These are phyloP conservation scores for Kalmanozyma brasiliensis DNA, from an alignment of 1,284 basidiomycete species.

Conservation along the genomic window DNA sequence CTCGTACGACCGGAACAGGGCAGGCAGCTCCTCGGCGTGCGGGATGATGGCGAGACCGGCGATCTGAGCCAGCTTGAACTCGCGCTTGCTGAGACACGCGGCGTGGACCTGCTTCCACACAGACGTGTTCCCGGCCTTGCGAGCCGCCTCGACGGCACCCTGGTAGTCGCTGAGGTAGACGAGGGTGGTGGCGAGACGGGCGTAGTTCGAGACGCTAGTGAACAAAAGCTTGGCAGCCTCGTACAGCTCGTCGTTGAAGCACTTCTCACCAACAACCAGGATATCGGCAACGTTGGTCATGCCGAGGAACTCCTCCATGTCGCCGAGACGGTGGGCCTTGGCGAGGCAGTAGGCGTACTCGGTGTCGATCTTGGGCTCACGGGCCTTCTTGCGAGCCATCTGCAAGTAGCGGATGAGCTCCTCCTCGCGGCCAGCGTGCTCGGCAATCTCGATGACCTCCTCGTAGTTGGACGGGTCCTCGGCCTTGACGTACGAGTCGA, in stretches of 20 bases:
- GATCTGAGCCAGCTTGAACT: slow-evolving; percentile 97
- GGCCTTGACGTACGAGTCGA: slow-evolving; percentile 99
- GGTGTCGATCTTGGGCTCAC: slow-evolving; percentile 98
- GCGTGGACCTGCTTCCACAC: slow-evolving; percentile 99
- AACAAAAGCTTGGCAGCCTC: slow-evolving; percentile 96
- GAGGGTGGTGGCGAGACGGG: slow-evolving; percentile 93
- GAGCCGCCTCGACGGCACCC: slow-evolving; percentile 94
- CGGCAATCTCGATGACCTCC: slow-evolving; percentile 96
- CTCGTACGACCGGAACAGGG: slow-evolving; percentile 87
- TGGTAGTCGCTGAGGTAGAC: slow-evolving; percentile 99
- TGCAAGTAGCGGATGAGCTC: slow-evolving; percentile 97
- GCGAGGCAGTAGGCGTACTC: slow-evolving; percentile 70
- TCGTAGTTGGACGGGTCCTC: slow-evolving; percentile 94
- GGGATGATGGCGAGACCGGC: slow-evolving; percentile 68
- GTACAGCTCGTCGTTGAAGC: slow-evolving; percentile 97
- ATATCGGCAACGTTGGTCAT: slow-evolving; percentile 99
- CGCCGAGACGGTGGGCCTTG: slow-evolving; percentile 65
- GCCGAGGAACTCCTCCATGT: slow-evolving; percentile 97
- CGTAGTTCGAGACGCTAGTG: slow-evolving; percentile 98
- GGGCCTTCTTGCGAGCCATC: slow-evolving; percentile 97
- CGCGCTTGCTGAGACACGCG: slow-evolving; percentile 95
- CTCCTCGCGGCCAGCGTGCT: slow-evolving; percentile 95
- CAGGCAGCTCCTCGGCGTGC: slow-evolving; percentile 84
- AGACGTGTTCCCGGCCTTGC: slow-evolving; percentile 98
- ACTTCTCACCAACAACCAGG: slow-evolving; percentile 96